Percentiles rank a stretch among this genome's conserved stretches.
phyloP scores from a whole-genome alignment of 495 filamentous ascomycete genomes.

The Thozetella sp. region DNA sequence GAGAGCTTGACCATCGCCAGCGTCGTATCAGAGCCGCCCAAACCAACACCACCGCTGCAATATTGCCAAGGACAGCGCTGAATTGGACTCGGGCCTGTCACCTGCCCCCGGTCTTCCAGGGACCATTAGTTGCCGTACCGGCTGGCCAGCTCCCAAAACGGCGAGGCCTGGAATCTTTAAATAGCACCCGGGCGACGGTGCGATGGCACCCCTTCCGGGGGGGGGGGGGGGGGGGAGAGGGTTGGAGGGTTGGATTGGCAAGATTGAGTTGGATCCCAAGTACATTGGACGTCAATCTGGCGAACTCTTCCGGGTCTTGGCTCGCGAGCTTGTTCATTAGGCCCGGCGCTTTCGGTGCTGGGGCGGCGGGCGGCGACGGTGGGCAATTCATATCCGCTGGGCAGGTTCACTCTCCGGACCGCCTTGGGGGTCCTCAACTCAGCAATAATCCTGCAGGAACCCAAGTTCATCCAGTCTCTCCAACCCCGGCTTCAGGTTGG shows the following conservation, averaged over 20 bases:
- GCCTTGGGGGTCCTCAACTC: not conserved
- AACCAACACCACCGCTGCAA: not conserved
- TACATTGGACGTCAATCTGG: not conserved
- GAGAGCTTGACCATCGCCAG: not conserved
- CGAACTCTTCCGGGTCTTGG: conserved; percentile 1
- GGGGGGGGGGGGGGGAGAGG: no score
- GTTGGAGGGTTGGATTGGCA: no score
- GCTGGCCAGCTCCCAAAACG: not conserved
- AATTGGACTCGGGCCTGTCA: not conserved
- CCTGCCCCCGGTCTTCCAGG: not conserved
- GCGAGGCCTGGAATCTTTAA: not conserved
- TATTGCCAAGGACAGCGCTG: not conserved
- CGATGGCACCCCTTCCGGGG: not conserved
- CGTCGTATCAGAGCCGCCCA: not conserved
- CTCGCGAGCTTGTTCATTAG: not conserved
- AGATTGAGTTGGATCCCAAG: not conserved
- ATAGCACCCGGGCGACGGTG: not conserved
- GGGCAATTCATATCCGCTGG: not conserved
- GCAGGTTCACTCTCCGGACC: not conserved
- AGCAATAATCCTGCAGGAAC: conserved; percentile 4
- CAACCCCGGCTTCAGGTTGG: not conserved
- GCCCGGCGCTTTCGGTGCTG: not conserved
- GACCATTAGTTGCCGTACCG: not conserved
- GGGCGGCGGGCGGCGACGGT: not conserved
- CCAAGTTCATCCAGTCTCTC: not conserved